Evolutionary conservation across 2,329 filamentous ascomycete species (phyloP).

Genomic region (Waltergamsia citrina): DNA sequence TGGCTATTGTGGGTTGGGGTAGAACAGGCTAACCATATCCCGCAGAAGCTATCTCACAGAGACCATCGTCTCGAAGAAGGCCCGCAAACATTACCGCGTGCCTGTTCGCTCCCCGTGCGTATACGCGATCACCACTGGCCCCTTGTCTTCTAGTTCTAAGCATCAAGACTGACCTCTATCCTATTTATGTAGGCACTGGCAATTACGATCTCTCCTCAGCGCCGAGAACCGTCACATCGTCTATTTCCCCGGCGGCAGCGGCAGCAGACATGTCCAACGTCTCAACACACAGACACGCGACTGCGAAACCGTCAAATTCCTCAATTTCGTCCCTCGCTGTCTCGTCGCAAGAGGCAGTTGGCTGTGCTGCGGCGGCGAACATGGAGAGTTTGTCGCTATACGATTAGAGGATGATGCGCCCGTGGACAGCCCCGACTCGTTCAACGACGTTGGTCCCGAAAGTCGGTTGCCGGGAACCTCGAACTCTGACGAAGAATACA

Average conservation of each 20-base stretch:
- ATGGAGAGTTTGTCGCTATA: conserved; percentile 79
- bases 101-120: conserved; percentile 56
- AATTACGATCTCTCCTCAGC: conserved; percentile 83
- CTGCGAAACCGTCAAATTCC: conserved; percentile 62
- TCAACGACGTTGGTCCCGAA: conserved; percentile 20
- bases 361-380: conserved; percentile 83
- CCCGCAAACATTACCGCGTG: conserved; percentile 59
- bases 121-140: background rate
- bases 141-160: background rate
- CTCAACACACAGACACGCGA: conserved; percentile 61
- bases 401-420: conserved; percentile 39
- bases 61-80: conserved; percentile 47
- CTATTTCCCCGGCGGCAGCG: conserved; percentile 73
- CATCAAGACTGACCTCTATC: background rate
- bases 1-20: too few species aligned
- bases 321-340: conserved; percentile 72
- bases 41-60: conserved; percentile 58
- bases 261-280: conserved; percentile 55
- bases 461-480: conserved; percentile 19
- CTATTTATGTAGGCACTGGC: conserved; percentile 60
- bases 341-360: conserved; percentile 79
- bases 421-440: conserved; percentile 12
- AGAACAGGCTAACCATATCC: conserved; percentile 1
- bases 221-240: conserved; percentile 66
- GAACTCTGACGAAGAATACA: conserved; percentile 20